Evolutionary conservation across 306 rosid genomes (phyloP).

Genomic region (Malus fusca): DNA sequence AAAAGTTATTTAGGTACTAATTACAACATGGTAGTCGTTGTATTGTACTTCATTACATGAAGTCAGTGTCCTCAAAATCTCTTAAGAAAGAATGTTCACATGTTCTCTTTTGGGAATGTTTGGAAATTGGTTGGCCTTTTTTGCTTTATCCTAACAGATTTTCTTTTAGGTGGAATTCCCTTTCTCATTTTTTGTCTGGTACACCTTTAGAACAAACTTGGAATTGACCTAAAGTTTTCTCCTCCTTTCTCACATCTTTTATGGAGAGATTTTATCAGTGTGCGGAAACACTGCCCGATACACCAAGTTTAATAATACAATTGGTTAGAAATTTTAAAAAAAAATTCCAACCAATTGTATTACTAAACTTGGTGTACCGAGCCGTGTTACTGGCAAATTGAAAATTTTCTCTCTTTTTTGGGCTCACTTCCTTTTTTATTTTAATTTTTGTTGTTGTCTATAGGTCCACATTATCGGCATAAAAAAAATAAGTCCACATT

Average conservation of each 20-base stretch:
- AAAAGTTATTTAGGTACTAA: too few relatives aligned
- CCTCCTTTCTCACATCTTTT: background rate
- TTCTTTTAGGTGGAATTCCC: conserved; percentile 16
- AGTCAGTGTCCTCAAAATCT: background rate
- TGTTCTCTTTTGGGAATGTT: background rate
- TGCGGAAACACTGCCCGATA: too few relatives aligned
- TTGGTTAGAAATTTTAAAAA: too few relatives aligned
- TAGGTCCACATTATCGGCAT: background rate
- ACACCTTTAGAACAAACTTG: background rate
- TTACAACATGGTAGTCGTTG: too few relatives aligned
- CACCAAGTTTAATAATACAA: too few relatives aligned
- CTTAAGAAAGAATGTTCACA: conserved; percentile 7
- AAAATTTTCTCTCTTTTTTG: background rate
- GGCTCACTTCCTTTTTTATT: background rate
- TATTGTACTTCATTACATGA: too few relatives aligned
- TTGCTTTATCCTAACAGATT: background rate
- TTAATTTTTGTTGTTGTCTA: background rate
- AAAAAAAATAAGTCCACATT: background rate
- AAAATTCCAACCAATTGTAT: too few relatives aligned
- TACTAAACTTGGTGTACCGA: too few relatives aligned
- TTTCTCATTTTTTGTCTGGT: conserved; percentile 12
- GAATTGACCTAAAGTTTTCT: background rate
- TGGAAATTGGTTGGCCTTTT: background rate
- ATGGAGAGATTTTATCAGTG: too few relatives aligned
- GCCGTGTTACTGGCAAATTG: fast-evolving